These are phyloP conservation scores for Biscogniauxia sp. DNA, from an alignment of 2,329 filamentous ascomycete genomes.

Conservation along the genomic window DNA sequence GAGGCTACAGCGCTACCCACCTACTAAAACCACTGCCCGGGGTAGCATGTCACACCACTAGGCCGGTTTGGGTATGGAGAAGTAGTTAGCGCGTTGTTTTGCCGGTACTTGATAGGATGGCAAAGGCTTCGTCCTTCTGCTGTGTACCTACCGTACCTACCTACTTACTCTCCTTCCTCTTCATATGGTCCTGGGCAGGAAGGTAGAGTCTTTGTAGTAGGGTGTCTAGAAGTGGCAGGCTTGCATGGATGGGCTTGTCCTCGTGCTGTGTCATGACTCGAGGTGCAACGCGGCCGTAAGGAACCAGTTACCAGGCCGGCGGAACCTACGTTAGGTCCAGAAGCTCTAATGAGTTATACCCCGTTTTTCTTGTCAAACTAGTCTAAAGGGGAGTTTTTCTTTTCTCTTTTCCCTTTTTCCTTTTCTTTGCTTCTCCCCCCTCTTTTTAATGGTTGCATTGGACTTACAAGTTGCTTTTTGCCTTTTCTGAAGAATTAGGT, in stretches of 20 bases:
- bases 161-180: background rate
- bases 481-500: too few species aligned
- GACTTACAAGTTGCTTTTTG: too few species aligned
- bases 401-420: background rate
- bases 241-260: constrained; percentile 2
- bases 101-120: background rate
- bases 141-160: background rate
- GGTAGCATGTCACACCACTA: background rate
- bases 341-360: constrained; percentile 11
- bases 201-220: background rate
- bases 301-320: constrained; percentile 14
- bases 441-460: too few species aligned
- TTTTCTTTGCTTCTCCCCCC: too few species aligned
- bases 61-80: background rate
- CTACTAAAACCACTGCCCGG: background rate
- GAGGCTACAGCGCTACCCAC: background rate
- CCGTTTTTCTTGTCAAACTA: background rate
- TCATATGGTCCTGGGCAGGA: background rate
- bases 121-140: background rate
- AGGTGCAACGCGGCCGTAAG: constrained; percentile 1
- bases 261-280: constrained; percentile 19
- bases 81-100: background rate
- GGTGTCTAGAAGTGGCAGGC: constrained; percentile 1
- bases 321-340: constrained; percentile 12
- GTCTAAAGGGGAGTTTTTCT: background rate